Percentiles rank a stretch among this genome's conserved stretches.
Evolutionary conservation across 2,329 filamentous ascomycete genomes (phyloP).

Genomic region (Epichloe sibirici): DNA sequence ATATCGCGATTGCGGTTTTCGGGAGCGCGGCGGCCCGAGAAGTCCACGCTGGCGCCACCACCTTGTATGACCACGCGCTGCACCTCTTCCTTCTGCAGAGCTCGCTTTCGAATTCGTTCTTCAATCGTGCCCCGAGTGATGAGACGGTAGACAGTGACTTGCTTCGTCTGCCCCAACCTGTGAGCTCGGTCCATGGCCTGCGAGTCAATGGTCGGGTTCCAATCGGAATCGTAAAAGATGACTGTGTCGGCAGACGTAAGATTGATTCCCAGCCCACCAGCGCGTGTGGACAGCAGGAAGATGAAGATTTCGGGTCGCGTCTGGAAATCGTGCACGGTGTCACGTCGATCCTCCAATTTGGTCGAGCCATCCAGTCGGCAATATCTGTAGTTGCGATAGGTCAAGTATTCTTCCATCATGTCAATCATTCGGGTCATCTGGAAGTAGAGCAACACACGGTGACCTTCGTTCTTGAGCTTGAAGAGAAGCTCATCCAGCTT

Average conservation of each 20-base stretch:
- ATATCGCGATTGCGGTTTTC: conserved; percentile 97
- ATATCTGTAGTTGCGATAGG: conserved; percentile 98
- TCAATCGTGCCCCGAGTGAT: conserved; percentile 96
- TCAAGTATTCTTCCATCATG: conserved; percentile 96
- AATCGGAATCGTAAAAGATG: conserved; percentile 99
- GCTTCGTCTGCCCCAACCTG: conserved; percentile 87
- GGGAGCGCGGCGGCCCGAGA: conserved; percentile 76
- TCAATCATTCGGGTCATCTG: conserved; percentile 99
- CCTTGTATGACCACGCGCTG: conserved; percentile 94
- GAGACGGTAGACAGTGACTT: conserved; percentile 94
- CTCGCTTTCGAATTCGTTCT: conserved; percentile 93
- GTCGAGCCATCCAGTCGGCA: conserved; percentile 93
- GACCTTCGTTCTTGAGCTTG: conserved; percentile 80
- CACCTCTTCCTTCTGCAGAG: conserved; percentile 96
- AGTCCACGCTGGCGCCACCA: conserved; percentile 83
- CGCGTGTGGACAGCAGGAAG: conserved; percentile 89
- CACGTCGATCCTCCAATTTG: conserved; percentile 90
- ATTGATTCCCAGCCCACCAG: conserved; percentile 96
- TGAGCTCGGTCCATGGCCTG: conserved; percentile 99
- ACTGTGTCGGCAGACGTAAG: conserved; percentile 92
- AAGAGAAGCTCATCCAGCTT: conserved; percentile 79
- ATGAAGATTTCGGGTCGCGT: conserved; percentile 90
- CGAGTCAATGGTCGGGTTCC: conserved; percentile 97
- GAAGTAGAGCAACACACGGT: conserved; percentile 95
- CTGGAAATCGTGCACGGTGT: conserved; percentile 95